Evolutionary conservation across 331 rosid genomes (phyloP).

Genomic region (Ulmus americana): DNA sequence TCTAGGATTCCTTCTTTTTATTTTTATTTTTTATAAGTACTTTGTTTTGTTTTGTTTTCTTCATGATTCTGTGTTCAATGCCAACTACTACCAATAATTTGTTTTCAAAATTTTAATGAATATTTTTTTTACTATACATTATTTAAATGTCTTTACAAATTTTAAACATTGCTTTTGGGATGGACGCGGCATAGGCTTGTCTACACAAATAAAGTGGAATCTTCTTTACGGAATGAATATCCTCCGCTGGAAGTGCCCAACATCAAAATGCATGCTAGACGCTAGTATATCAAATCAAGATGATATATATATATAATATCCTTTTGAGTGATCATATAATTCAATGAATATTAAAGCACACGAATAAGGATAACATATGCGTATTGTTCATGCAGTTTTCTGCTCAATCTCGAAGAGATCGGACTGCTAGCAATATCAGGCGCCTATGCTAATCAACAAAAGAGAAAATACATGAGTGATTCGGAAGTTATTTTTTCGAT

Average conservation of each 20-base stretch:
- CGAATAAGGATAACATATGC: no score
- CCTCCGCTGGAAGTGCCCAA: conserved; percentile 10
- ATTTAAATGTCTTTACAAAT: background rate
- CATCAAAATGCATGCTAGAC: background rate
- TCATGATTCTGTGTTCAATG: background rate
- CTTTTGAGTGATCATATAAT: no score
- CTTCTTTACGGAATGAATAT: conserved; percentile 1
- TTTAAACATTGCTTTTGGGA: background rate
- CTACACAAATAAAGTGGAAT: background rate
- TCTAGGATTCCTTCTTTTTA: background rate
- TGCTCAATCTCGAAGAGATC: no score
- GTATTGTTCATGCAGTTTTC: no score
- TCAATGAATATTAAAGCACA: no score
- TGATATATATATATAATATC: no score
- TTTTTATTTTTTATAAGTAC: background rate
- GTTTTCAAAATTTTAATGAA: background rate
- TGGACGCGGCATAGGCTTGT: background rate
- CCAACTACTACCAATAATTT: background rate
- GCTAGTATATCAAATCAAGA: no score
- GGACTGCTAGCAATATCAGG: no score
- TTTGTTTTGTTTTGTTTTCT: background rate
- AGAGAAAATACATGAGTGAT: no score
- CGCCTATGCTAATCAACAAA: no score
- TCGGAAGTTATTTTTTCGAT: no score
- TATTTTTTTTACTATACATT: background rate